Conservation (phyloP, 2,329 filamentous ascomycete genomes). For the Fusarium ambrosium region DNA sequence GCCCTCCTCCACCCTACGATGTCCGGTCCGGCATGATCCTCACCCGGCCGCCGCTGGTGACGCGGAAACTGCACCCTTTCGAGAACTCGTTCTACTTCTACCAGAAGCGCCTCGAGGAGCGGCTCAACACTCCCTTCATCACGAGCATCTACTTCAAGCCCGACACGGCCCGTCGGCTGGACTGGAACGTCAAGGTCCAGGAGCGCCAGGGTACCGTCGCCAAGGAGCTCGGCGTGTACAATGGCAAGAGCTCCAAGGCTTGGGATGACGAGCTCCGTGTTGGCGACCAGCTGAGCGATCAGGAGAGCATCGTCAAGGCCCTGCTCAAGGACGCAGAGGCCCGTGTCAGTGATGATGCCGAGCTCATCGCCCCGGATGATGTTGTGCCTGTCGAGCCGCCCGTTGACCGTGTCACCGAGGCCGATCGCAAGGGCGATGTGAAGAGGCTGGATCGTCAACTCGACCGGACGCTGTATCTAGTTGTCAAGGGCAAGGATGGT, state of each 20-base stretch:
- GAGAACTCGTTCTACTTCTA: conserved; percentile 97
- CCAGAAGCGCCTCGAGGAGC: conserved; percentile 96
- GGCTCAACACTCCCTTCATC: conserved; percentile 87
- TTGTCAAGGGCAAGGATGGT: conserved; percentile 80
- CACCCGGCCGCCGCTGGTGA: conserved; percentile 89
- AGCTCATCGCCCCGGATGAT: conserved; percentile 69
- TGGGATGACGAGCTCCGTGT: conserved; percentile 95
- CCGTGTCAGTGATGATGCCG: conserved; percentile 70
- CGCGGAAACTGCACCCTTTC: conserved; percentile 85
- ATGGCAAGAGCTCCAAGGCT: conserved; percentile 74
- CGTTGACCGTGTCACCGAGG: conserved; percentile 78
- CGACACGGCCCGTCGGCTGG: conserved; percentile 84
- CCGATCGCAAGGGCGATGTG: conserved; percentile 80
- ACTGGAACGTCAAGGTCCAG: conserved; percentile 89
- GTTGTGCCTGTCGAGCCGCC: conserved; percentile 79
- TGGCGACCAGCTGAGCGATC: conserved; percentile 76
- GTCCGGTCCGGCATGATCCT: conserved; percentile 81
- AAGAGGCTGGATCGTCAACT: conserved; percentile 84
- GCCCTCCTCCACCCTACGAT: conserved; percentile 55
- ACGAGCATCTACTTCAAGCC: conserved; percentile 96
- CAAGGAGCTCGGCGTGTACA: conserved; percentile 88
- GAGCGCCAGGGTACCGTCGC: conserved; percentile 81
- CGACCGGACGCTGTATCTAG: conserved; percentile 86
- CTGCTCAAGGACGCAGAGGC: conserved; percentile 82
- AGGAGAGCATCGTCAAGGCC: conserved; percentile 74